Conservation (phyloP, 2,329 filamentous ascomycete species). For the Talaromyces pinophilus region DNA sequence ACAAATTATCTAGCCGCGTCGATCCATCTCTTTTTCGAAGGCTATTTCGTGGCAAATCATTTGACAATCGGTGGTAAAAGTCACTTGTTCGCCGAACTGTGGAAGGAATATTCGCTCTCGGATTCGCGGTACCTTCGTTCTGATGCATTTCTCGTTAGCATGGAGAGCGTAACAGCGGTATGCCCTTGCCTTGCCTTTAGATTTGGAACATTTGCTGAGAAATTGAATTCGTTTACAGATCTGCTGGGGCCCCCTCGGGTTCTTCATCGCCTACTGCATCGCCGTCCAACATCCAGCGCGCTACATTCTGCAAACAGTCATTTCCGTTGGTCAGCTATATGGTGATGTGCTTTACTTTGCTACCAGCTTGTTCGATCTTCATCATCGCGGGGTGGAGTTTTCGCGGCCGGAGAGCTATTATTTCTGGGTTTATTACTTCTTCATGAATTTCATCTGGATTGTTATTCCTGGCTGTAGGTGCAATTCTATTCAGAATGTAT, state of each 20-base stretch:
- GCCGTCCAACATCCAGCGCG: not conserved
- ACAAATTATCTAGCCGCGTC: not conserved
- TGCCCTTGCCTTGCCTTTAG: not conserved
- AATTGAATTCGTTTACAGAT: not conserved
- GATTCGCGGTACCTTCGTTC: conserved; percentile 84
- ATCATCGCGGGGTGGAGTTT: not conserved
- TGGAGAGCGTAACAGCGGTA: conserved; percentile 72
- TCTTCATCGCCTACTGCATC: not conserved
- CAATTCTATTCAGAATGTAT: too few relatives aligned
- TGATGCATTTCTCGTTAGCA: conserved; percentile 78
- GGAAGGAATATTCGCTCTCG: conserved; percentile 88
- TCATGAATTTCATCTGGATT: not conserved
- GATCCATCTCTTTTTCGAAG: not conserved
- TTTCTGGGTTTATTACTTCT: conserved; percentile 3
- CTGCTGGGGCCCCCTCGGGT: not conserved
- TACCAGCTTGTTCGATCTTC: not conserved
- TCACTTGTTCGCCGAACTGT: conserved; percentile 75
- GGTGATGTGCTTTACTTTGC: not conserved
- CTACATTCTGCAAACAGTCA: not conserved
- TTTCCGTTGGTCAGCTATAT: not conserved
- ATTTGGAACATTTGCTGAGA: not conserved
- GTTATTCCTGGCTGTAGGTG: not conserved
- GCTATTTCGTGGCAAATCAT: not conserved
- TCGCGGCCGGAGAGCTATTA: not conserved
- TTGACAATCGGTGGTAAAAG: not conserved